These are phyloP conservation scores for Spizellomyces sp. DNA, from an alignment of 192 early-diverging fungal species.

Conservation along the genomic window DNA sequence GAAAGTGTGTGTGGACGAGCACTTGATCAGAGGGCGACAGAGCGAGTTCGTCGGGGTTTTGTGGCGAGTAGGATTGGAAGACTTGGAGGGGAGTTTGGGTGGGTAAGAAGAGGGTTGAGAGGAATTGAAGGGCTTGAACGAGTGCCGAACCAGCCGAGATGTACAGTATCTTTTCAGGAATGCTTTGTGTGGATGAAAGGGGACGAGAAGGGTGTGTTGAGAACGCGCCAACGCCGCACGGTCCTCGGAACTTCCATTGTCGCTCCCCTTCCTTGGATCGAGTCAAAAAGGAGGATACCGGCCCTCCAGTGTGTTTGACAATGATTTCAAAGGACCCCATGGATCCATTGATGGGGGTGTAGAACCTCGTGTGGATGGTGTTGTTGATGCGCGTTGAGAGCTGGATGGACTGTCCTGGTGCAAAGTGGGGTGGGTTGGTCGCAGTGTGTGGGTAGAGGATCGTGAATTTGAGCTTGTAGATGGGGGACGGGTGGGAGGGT, in stretches of 20 bases:
- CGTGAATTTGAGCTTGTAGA: constrained; percentile 31
- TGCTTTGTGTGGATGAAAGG: neutral
- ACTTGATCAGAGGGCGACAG: constrained; percentile 29
- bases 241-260: constrained; percentile 45
- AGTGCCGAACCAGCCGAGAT: constrained; percentile 35
- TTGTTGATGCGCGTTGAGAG: constrained; percentile 22
- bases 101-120: constrained; percentile 31
- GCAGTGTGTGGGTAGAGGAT: constrained; percentile 32
- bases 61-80: constrained; percentile 10
- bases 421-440: constrained; percentile 18
- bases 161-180: constrained; percentile 12
- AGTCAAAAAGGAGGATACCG: constrained; percentile 19
- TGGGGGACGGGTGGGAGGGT: neutral
- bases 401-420: constrained; percentile 38
- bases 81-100: constrained; percentile 28
- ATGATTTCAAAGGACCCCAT: constrained; percentile 38
- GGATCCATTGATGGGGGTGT: constrained; percentile 34
- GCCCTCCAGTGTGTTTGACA: constrained; percentile 28
- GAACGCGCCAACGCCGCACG: constrained; percentile 22
- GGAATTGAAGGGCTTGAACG: constrained; percentile 18
- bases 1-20: constrained; percentile 17
- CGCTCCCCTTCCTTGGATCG: constrained; percentile 28
- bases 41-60: constrained; percentile 29
- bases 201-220: neutral
- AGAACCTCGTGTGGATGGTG: constrained; percentile 30